Evolutionary conservation across 345 rosid genomes (phyloP), one percentile per base, ranked within the genome.

Genomic region (Aurinia saxatilis): DNA sequence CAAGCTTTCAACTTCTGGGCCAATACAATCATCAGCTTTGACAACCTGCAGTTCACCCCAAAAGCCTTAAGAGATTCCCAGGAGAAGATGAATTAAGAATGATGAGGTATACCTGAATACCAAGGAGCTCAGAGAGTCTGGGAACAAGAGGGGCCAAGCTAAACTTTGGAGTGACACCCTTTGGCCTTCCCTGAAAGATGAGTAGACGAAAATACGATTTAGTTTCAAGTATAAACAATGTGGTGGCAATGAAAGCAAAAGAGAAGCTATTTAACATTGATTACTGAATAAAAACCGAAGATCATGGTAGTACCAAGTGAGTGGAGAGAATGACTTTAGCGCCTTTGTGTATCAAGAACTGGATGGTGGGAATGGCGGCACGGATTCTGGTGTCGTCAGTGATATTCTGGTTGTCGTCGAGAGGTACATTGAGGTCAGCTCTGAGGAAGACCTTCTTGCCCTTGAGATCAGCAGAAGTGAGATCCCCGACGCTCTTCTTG

Each of bases 71-170:
- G 13, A 10, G 7, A 34, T 34, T 18, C n/a, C 6, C 59, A 27
- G 6, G 12, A 37, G 17, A 51, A 51, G 10, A 57, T 6, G 25
- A 17, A 30, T 14, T 12, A 27, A 41, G 40, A 42, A 41, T 41
- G 18, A 34, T 23, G 18, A 12, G 54, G 61, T 50, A n/a, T 46
- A 87, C 96, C 93, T 88, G 78, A 5, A 84, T 63, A 35, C 88
- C 98, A 62, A 91, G 96, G 50, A 86, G 91, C 75, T 88, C 91
- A 50, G 96, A 87, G 16, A 91, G 69, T 60, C 98, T 84, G 6
- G 91, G 96, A 40, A 84, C 96, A 53, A 91, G 90, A 75, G 98
- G 98, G 80, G 87, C 79, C 84, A 91, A 81, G 68, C 98, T 91
- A 78, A 82, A 91, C 71, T 91, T 91, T 13, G 98, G 95, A 8